phyloP scores from a whole-genome alignment of 768 basidiomycete genomes.

The Suillus placidus region DNA sequence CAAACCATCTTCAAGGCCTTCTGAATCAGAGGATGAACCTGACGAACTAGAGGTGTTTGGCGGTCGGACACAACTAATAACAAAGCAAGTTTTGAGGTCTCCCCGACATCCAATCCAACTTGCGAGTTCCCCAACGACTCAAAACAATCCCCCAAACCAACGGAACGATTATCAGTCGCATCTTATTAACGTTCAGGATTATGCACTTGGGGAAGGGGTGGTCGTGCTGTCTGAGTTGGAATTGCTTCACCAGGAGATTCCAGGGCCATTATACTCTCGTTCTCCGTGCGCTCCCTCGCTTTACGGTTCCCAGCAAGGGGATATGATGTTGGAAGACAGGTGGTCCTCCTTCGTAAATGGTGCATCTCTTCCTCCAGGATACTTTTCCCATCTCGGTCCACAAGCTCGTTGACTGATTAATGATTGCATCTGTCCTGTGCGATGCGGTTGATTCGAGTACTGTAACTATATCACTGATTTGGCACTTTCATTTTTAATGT shows the following conservation, averaged over 20 bases:
- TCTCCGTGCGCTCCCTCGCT: not conserved
- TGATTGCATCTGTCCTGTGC: not conserved
- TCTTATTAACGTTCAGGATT: not conserved
- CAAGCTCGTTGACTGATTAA: not conserved
- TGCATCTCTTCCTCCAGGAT: conserved; percentile 10
- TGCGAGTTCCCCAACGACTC: not conserved
- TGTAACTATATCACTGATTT: conserved; percentile 2
- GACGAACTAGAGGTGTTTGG: conserved; percentile 39
- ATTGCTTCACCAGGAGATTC: conserved; percentile 40
- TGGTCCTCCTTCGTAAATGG: conserved; percentile 45
- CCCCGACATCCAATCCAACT: not conserved
- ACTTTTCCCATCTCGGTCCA: not conserved
- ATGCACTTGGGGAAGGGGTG: not conserved
- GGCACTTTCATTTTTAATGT: not conserved
- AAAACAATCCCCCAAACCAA: conserved; percentile 10
- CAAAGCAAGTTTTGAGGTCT: conserved; percentile 1
- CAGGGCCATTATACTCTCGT: conserved; percentile 14
- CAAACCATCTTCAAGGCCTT: conserved; percentile 19
- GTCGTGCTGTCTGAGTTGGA: conserved; percentile 33
- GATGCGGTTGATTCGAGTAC: not conserved
- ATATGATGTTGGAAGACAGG: conserved; percentile 38
- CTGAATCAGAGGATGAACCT: conserved; percentile 1
- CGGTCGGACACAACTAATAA: conserved; percentile 35
- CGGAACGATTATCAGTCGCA: conserved; percentile 1
- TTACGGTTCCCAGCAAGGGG: conserved; percentile 15